Base-by-base conservation (phyloP, 441 rosid genomes). In the Croton setiger region DNA sequence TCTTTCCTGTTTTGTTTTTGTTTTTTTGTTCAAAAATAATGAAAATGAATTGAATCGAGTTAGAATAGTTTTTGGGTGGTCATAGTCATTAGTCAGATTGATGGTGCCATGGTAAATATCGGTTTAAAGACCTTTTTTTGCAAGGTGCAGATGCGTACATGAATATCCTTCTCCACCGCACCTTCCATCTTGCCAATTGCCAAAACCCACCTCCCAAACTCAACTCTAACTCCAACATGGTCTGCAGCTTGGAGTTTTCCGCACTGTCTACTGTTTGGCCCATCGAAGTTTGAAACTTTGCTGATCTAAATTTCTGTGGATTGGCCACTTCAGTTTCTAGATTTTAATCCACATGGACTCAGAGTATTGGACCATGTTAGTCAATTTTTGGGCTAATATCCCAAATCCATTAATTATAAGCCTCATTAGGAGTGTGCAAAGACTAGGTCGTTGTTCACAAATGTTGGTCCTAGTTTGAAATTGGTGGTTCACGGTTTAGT, bases 1-100 rank as follows among this genome's bases (percentile, higher is more conserved):
- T 76, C 64, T 45, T 60, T 75, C 67, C 67, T 64, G 63, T 65
- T 75, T 45, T 44, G 13, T 43, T 75, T 58, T 33, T 27, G 2
- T 35, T 31, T 44, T n/a, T 13, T 60, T 14, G 7, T 63, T 20
- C 35, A 51, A 36, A 51, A 51, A 10, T 3, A 5, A 64, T 21
- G 41, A 20, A 21, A 18, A 48, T 23, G 41, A 67, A 67, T 23
- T 43, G 53, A 49, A 41, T 53, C 12, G 41, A 20, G n/a, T 17
- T 41, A 35, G 69, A 21, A 63, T 53, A 7, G 39, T 12, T 17
- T 55, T 55, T 55, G 57, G 58, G 48, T 14, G 51, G 68, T 70
- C 68, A 41, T 23, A 62, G 67, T 63, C 74, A 70, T 43, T 23
- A 62, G 67, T 63, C 74, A 70, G 54, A 43, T 31, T 55, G 68